phyloP scores from a whole-genome alignment of 495 filamentous ascomycete genomes.

The Astrocystis sublimbata region DNA sequence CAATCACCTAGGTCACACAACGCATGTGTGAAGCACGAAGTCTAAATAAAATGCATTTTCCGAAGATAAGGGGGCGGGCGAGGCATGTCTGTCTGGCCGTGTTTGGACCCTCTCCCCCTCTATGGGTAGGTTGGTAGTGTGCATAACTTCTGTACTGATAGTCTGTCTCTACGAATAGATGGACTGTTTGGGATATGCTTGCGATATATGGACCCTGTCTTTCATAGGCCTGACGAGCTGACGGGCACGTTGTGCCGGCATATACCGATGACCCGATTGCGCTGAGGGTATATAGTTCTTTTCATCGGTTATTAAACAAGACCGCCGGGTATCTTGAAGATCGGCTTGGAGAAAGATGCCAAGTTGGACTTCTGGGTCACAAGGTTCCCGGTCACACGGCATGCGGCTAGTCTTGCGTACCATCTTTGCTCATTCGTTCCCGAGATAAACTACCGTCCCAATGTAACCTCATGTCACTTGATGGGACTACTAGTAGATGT shows the following conservation, averaged over 20 bases:
- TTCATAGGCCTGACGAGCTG: too few relatives aligned
- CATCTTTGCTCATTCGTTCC: constrained; percentile 1
- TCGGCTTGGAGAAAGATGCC: constrained; percentile 14
- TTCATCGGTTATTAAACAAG: constrained; percentile 1
- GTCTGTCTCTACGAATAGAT: too few relatives aligned
- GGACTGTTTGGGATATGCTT: not conserved
- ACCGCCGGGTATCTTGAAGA: not conserved
- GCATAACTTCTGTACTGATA: not conserved
- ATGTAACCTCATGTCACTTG: constrained; percentile 22
- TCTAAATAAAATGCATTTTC: not conserved
- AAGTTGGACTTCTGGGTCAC: constrained; percentile 2
- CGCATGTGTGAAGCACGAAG: too few relatives aligned
- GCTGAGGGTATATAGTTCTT: not conserved
- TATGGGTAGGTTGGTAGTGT: too few relatives aligned
- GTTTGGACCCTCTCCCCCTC: not conserved
- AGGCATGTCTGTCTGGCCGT: too few relatives aligned
- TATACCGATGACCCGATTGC: not conserved
- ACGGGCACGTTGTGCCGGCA: not conserved
- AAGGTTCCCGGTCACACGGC: not conserved
- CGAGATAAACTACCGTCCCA: constrained; percentile 14
- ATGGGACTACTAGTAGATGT: too few relatives aligned
- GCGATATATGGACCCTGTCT: not conserved
- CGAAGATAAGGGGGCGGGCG: not conserved
- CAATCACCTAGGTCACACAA: too few relatives aligned
- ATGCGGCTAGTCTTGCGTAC: constrained; percentile 8